Evolutionary conservation across 2,329 filamentous ascomycete species (phyloP).

Genomic region (Botrytis porri): DNA sequence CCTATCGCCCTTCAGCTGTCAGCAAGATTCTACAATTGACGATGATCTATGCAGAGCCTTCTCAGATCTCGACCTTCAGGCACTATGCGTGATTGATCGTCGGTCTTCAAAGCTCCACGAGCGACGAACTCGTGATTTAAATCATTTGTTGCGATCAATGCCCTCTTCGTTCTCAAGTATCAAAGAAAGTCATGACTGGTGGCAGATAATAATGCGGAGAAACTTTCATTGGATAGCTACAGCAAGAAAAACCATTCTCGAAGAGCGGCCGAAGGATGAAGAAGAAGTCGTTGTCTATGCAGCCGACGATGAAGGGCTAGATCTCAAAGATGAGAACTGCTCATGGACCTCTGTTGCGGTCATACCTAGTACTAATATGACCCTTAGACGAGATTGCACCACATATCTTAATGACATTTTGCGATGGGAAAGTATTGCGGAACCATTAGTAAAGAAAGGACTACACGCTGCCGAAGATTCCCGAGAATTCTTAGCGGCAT

Average conservation of each 20-base stretch:
- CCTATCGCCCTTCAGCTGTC: background rate
- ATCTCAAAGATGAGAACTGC: conserved; percentile 7
- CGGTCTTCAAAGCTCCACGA: background rate
- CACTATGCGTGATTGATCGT: conserved; percentile 15
- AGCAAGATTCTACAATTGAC: conserved; percentile 12
- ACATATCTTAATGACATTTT: conserved; percentile 19
- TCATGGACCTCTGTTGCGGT: background rate
- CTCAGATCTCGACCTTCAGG: conserved; percentile 19
- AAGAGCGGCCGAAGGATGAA: background rate
- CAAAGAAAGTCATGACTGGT: conserved; percentile 20
- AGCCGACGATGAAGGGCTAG: background rate
- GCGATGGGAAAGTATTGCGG: conserved; percentile 21
- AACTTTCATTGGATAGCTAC: conserved; percentile 21
- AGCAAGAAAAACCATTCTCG: background rate
- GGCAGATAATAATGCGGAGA: conserved; percentile 21
- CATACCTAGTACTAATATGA: background rate
- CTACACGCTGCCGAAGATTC: background rate
- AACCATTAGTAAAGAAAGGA: background rate
- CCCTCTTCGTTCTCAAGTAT: conserved; percentile 18
- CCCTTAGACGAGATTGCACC: conserved; percentile 18
- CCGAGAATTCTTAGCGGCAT: conserved; percentile 9
- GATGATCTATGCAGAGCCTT: conserved; percentile 15
- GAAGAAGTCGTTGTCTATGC: background rate
- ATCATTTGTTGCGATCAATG: conserved; percentile 10
- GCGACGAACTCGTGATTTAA: conserved; percentile 5